These are phyloP conservation scores for Penicillium pulvis DNA, from an alignment of 495 filamentous ascomycete species.

Conservation along the genomic window DNA sequence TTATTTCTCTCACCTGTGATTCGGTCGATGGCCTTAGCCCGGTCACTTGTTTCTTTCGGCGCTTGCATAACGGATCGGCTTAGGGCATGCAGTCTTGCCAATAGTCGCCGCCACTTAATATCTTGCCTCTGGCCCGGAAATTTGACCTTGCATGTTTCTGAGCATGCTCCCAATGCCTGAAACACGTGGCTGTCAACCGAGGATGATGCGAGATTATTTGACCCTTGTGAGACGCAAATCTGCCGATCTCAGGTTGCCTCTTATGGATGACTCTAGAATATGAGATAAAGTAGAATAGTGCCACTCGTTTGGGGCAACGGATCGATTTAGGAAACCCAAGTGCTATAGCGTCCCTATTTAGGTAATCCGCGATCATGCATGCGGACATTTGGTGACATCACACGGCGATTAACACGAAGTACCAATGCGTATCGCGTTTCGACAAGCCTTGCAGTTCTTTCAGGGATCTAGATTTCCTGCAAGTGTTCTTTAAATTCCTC, in stretches of 20 bases:
- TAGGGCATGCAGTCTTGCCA: background rate
- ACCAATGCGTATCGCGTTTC: too few species aligned
- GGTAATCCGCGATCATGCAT: background rate
- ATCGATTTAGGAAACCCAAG: too few species aligned
- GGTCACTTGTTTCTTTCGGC: background rate
- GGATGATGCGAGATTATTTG: background rate
- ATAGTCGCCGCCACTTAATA: conserved; percentile 1
- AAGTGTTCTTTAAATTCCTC: too few species aligned
- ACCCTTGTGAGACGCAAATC: background rate
- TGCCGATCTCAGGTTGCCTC: background rate
- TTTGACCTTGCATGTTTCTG: background rate
- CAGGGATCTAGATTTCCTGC: too few species aligned
- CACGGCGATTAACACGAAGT: too few species aligned
- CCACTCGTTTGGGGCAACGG: too few species aligned
- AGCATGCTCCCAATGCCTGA: background rate
- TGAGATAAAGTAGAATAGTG: background rate
- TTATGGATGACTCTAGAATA: background rate
- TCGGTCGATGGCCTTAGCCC: background rate
- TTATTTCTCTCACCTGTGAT: background rate
- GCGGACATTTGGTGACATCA: too few species aligned
- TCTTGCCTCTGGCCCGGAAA: background rate
- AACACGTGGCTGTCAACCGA: background rate
- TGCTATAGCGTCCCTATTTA: background rate
- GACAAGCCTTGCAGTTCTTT: too few species aligned
- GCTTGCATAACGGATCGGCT: background rate